A percentile compares a stretch with the other conserved stretches of the same genome.
Conservation (phyloP, 2,329 filamentous ascomycete species). For the Paecilomyces niveus region DNA sequence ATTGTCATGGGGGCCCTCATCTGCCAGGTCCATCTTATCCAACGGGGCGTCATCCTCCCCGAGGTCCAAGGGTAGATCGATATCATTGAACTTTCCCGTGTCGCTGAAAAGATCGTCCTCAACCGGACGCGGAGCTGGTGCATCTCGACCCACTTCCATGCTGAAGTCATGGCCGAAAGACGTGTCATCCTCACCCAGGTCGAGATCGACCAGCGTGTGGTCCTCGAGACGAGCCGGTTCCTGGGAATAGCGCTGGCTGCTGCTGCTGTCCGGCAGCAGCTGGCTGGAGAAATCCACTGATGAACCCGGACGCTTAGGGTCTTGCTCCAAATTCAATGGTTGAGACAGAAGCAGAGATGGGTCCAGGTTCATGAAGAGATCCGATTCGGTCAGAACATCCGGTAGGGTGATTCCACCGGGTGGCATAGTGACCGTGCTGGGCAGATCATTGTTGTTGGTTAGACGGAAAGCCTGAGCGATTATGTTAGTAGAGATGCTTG, state of each 20-base stretch:
- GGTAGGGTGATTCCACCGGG: slow-evolving; percentile 82
- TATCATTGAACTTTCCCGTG: slow-evolving; percentile 58
- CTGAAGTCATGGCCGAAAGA: slow-evolving; percentile 61
- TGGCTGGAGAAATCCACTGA: slow-evolving; percentile 62
- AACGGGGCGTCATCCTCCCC: slow-evolving; percentile 41
- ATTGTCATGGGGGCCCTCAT: slow-evolving; percentile 42
- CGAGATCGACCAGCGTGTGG: slow-evolving; percentile 67
- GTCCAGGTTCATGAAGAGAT: slow-evolving; percentile 78
- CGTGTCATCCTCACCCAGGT: slow-evolving; percentile 57
- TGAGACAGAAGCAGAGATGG: slow-evolving; percentile 76
- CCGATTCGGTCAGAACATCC: slow-evolving; percentile 87
- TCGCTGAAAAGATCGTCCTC: slow-evolving; percentile 49
- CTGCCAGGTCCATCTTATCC: slow-evolving; percentile 27
- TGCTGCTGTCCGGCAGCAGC: slow-evolving; percentile 61
- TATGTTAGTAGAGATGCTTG: slow-evolving; percentile 23
- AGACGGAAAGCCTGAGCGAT: slow-evolving; percentile 75
- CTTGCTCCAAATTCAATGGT: slow-evolving; percentile 45
- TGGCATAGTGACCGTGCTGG: slow-evolving; percentile 70
- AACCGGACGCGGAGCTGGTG: slow-evolving; percentile 57
- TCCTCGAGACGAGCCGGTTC: slow-evolving; percentile 53
- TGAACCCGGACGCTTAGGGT: slow-evolving; percentile 26
- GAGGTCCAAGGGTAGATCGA: slow-evolving; percentile 43
- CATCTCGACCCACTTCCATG: slow-evolving; percentile 87
- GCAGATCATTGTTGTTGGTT: slow-evolving; percentile 89
- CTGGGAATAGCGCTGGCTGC: slow-evolving; percentile 42